A percentile compares a stretch with the other conserved stretches of the same genome.
These are phyloP conservation scores for Lepidopterella palustris DNA, from an alignment of 495 filamentous ascomycete genomes.

Conservation along the genomic window DNA sequence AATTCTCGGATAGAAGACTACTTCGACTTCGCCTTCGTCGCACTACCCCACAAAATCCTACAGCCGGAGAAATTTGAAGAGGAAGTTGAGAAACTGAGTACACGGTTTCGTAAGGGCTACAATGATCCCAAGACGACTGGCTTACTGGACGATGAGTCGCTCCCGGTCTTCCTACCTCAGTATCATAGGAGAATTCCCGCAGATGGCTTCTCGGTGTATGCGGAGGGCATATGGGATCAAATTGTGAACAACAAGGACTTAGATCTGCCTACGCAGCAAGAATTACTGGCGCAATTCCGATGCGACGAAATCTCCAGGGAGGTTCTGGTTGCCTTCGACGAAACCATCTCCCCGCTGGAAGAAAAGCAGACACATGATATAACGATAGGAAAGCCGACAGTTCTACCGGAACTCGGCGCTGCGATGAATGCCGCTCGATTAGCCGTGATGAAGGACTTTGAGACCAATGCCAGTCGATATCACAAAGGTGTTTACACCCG, in stretches of 20 bases:
- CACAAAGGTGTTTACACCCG: slow-evolving; percentile 88
- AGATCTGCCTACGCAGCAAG: slow-evolving; percentile 93
- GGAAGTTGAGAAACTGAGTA: slow-evolving; percentile 72
- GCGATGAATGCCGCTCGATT: slow-evolving; percentile 66
- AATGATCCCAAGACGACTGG: slow-evolving; percentile 48
- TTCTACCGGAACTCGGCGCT: slow-evolving; percentile 69
- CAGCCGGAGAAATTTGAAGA: slow-evolving; percentile 86
- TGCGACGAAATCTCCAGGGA: slow-evolving; percentile 93
- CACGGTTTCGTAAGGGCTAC: slow-evolving; percentile 75
- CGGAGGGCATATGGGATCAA: slow-evolving; percentile 92
- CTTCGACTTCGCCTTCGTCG: slow-evolving; percentile 96
- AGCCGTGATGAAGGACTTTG: slow-evolving; percentile 74
- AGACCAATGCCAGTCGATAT: slow-evolving; percentile 84
- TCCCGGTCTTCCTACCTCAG: slow-evolving; percentile 80
- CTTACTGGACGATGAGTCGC: slow-evolving; percentile 57
- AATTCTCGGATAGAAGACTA: slow-evolving; percentile 88
- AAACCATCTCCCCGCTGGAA: slow-evolving; percentile 74
- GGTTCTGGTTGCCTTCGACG: slow-evolving; percentile 77
- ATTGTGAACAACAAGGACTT: slow-evolving; percentile 98
- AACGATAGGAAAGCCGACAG: slow-evolving; percentile 59
- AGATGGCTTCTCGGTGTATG: slow-evolving; percentile 89
- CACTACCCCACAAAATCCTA: slow-evolving; percentile 91
- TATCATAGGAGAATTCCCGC: slow-evolving; percentile 95
- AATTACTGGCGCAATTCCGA: slow-evolving; percentile 91
- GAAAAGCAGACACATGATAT: slow-evolving; percentile 71